Evolutionary conservation across 2,329 filamentous ascomycete species (phyloP).

Genomic region (Cytospora mali): DNA sequence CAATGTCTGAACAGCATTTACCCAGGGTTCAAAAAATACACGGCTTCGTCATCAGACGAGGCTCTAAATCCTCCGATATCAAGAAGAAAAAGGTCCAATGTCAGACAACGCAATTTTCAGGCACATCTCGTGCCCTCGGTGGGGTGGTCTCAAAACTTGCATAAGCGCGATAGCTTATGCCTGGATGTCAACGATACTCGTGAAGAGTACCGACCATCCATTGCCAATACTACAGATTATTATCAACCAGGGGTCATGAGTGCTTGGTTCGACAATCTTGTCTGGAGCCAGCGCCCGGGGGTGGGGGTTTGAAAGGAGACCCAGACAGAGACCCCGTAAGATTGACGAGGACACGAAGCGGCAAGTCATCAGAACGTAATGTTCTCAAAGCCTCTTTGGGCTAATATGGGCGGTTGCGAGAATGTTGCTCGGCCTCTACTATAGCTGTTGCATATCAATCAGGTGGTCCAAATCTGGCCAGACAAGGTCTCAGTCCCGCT

Average conservation of each 20-base stretch:
- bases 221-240: too few species aligned
- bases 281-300: not conserved
- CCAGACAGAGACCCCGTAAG: not conserved
- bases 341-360: not conserved
- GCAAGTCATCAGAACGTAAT: not conserved
- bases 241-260: not conserved
- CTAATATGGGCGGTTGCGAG: not conserved
- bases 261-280: not conserved
- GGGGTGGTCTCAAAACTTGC: not conserved
- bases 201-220: too few species aligned
- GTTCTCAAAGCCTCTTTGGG: not conserved
- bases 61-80: not conserved
- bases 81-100: not conserved
- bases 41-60: not conserved
- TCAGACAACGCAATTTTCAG: not conserved
- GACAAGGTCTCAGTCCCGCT: not conserved
- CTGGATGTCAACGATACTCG: not conserved
- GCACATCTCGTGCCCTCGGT: not conserved
- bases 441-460: not conserved
- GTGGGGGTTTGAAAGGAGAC: not conserved
- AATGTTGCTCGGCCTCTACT: not conserved
- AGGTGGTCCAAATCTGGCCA: not conserved
- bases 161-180: not conserved
- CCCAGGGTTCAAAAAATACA: too few species aligned
- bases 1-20: too few species aligned